phyloP scores from a whole-genome alignment of 31 red algal genomes.

The Odonthalia washingtoniensis region DNA sequence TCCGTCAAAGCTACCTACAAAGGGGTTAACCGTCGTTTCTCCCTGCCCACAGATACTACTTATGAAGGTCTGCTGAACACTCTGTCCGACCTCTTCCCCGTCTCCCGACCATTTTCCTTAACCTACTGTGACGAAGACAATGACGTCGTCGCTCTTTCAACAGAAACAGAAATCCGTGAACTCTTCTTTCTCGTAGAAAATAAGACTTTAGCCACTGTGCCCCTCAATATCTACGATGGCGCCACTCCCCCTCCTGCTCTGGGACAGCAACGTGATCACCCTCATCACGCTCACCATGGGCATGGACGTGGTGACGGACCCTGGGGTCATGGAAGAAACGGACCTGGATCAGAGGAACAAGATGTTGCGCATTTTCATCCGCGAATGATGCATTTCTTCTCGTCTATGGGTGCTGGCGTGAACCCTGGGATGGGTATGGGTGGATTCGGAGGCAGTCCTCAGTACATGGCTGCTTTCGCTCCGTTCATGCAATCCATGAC shows the following conservation, averaged over 20 bases:
- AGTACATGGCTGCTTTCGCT: too few species aligned
- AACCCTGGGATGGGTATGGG: too few species aligned
- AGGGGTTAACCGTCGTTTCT: conserved; percentile 62
- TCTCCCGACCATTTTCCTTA: conserved; percentile 49
- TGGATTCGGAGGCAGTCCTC: too few species aligned
- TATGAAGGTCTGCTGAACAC: conserved; percentile 26
- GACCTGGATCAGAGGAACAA: neutral
- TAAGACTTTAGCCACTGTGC: conserved; percentile 23
- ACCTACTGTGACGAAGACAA: conserved; percentile 64
- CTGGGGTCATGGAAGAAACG: neutral
- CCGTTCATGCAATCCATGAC: too few species aligned
- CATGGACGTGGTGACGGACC: neutral
- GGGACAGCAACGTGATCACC: conserved; percentile 19
- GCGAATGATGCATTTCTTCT: neutral
- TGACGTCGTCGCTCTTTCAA: conserved; percentile 58
- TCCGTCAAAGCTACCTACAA: conserved; percentile 51
- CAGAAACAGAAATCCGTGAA: conserved; percentile 50
- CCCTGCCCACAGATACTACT: conserved; percentile 15
- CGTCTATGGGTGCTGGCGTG: neutral
- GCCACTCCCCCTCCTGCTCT: neutral
- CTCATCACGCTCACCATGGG: conserved; percentile 19
- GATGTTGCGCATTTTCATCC: neutral
- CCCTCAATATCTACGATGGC: conserved; percentile 34
- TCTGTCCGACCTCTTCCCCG: conserved; percentile 46
- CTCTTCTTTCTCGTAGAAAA: conserved; percentile 43